Base-by-base conservation (phyloP, 2,329 filamentous ascomycete genomes). In the Microsporum audouinii region DNA sequence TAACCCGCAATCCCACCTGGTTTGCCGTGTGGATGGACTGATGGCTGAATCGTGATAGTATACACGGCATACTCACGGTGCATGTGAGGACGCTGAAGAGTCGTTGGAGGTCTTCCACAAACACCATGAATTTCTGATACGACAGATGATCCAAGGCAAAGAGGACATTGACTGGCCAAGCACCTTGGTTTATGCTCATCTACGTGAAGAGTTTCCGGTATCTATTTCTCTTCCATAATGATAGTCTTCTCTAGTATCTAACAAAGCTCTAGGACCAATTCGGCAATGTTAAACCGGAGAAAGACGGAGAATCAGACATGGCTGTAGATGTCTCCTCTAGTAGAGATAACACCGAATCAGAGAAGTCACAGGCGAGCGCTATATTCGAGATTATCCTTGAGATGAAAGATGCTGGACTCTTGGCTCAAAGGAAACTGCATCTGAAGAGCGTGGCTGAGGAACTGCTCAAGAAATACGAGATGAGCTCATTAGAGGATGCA, bases 61-160 rank as follows among this genome's bases (percentile, higher is more conserved):
- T 64, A 69, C 72, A n/a, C 70, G 68, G 55, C 75, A 77, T 61
- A 75, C 73, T 6, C 68, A 76, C 65, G 71, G 73, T 39, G 70
- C 72, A 51, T 74, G 73, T 63, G 71, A 78, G 63, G 75, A 76
- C 62, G 70, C 71, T 17, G 75, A 78, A 49, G 76, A 79, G 58
- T 76, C 76, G n/a, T 73, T 72, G 29, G 77, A 78, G 60, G 73
- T 75, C 2, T 77, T 79, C 58, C 70, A 76, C 60, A 74, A 74
- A 61, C 76, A 79, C 62, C 73, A 74, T 59, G 65, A 68, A 41
- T 79, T 79, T 63, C 66, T 79, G n/a, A 71, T 79, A 12, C 73
- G 70, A 23, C 74, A 76, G 47, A 79, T 79, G 77, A 65, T 78
- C 17, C 74, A 75, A 63, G 75, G 73, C 2, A 72, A 74, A 62